These are phyloP conservation scores for Colletotrichum endophyticum DNA, from an alignment of 2,329 filamentous ascomycete species.

Conservation along the genomic window DNA sequence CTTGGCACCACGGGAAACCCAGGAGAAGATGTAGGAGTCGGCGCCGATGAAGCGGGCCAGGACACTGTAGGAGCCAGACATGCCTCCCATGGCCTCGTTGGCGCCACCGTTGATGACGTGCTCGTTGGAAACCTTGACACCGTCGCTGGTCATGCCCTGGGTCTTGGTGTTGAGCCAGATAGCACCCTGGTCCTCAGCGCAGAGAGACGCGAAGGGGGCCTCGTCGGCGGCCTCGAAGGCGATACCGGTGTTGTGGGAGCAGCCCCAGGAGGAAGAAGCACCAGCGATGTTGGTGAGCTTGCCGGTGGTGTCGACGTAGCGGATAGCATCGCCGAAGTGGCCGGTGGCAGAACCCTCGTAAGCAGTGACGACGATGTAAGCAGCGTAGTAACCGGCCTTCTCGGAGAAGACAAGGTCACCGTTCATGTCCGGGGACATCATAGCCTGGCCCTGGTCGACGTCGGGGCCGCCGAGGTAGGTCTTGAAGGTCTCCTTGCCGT, in stretches of 20 bases:
- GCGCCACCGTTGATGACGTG: slow-evolving; percentile 63
- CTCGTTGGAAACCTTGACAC: slow-evolving; percentile 67
- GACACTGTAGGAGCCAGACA: slow-evolving; percentile 65
- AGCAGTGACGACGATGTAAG: slow-evolving; percentile 65
- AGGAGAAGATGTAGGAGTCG: slow-evolving; percentile 63
- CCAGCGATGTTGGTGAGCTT: slow-evolving; percentile 54
- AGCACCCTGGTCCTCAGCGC: slow-evolving; percentile 66
- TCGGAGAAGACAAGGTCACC: slow-evolving; percentile 67
- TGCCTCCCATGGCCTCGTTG: slow-evolving; percentile 66
- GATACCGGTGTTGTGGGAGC: slow-evolving; percentile 70
- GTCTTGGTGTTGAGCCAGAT: slow-evolving; percentile 69
- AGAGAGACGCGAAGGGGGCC: slow-evolving; percentile 62
- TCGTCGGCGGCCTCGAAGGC: slow-evolving; percentile 65
- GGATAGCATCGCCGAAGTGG: slow-evolving; percentile 61
- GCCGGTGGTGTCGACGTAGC: slow-evolving; percentile 53
- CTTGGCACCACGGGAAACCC: slow-evolving; percentile 64
- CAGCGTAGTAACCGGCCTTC: slow-evolving; percentile 59
- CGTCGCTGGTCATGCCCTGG: slow-evolving; percentile 56
- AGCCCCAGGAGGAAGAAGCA: slow-evolving; percentile 63
- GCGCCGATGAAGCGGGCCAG: slow-evolving; percentile 58
- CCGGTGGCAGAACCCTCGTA: slow-evolving; percentile 59
- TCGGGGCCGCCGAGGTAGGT: slow-evolving; percentile 63
- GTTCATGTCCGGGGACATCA: slow-evolving; percentile 64
- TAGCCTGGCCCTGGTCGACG: slow-evolving; percentile 49
- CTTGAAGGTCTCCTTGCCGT: slow-evolving; percentile 60